Base-by-base conservation (phyloP, 805 yeast genomes). In the Priceomyces medius region DNA sequence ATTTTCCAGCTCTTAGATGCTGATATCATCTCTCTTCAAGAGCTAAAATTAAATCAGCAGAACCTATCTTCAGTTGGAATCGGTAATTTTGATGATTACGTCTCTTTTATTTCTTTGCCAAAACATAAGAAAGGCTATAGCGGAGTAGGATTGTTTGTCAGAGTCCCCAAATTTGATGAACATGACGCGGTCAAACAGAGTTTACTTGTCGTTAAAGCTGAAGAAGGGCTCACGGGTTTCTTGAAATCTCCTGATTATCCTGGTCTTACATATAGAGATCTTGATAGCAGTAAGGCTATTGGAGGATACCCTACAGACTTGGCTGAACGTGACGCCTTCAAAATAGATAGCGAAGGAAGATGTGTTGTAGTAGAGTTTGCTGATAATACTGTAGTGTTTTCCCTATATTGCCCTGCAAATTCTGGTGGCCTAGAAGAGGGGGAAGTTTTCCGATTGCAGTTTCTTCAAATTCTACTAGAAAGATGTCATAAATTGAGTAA, bases 351-450 rank as follows among this genome's bases (percentile, higher is more conserved):
- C n/a, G 93, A 93, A 58, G 98, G 98, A 1, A 68, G 99, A 33
- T 78, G 87, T 44, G 74, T 89, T 2, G 73, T 87, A 4, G 63
- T 90, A 0, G 98, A 93, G 54, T 55, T 90, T 18, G 77, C 81
- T 1, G 74, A 71, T 46, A 76, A 80, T 40, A 54, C 80, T 0
- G 86, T 86, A 3, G 59, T 86, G 0, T 76, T 86, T 34, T 70
- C 82, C 0, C 73, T 83, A 3, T 91, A 91, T 55, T 91, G 97
- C 57, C 98, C 98, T 0, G 98, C 98, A 1, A 88, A 88, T 57
- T 87, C 97, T 0, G 70, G 71, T 60, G 77, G 74, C 1, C 78
- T 88, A 0, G 84, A 77, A 19, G 83, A 79, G 20, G 95, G 81
- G 2, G 85, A 81, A 48, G 54, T 52, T 9, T 82, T 71, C 49